Evolutionary conservation across 2,329 filamentous ascomycete genomes (phyloP), one percentile per base, ranked within the genome.

Genomic region (Gliomastix tumulicola): DNA sequence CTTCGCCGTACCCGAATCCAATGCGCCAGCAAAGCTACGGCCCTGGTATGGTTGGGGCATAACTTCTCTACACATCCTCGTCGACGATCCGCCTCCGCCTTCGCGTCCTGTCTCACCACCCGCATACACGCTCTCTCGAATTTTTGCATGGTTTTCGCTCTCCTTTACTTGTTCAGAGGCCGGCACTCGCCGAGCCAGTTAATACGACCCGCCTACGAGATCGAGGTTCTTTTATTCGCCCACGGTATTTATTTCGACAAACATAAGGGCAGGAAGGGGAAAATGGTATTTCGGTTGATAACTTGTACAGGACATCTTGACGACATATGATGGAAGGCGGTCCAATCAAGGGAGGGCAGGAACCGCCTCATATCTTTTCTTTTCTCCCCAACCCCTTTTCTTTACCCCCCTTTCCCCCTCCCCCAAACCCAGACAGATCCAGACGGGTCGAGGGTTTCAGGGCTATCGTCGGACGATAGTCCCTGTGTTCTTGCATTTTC

Each of bases 41-140:
- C 20, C 68, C 74, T 38, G 74, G 74, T 37, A 74, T 76, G 67
- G 69, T 75, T 40, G 70, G 71, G 41, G 74, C 68, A 52, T 79
- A 66, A 65, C 18, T 17, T 20, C 8, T 16, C 21, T n/a, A n/a
- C n/a, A n/a, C n/a, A n/a, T n/a, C n/a, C n/a, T n/a, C 11, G n/a
- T 22, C 22, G 15, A 16, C 18, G 4, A 19, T 25, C 23, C 34
- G 16, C 18, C 16, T 41, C 28, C n/a, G 3, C n/a, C 21, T 12
- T n/a, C 4, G n/a, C 21, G 12, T 34, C 21, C 9, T 16, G 23
- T n/a, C n/a, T n/a, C n/a, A n/a, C n/a, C n/a, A n/a, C n/a, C n/a
- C n/a, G n/a, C n/a, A n/a, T n/a, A n/a, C n/a, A n/a, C n/a, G n/a
- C n/a, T n/a, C n/a, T n/a, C n/a, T n/a, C n/a, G n/a, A n/a, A n/a